Base-by-base conservation (phyloP, 345 rosid species). In the Abelmoschus esculentus region DNA sequence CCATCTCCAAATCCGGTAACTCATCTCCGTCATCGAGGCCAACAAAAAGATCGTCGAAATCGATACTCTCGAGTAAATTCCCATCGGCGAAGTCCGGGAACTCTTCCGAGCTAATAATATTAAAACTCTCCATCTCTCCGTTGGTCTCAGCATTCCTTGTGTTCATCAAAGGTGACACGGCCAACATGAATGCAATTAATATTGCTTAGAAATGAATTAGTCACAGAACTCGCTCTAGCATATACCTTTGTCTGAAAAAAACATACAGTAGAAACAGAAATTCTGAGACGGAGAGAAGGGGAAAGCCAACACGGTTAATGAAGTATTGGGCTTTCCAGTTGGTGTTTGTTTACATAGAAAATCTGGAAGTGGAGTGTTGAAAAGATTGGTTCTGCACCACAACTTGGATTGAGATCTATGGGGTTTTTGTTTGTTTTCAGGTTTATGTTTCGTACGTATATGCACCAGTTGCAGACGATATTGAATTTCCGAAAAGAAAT, bases 1-100 rank as follows among this genome's bases (percentile, higher is more conserved):
- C 92, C 80, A 87, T 78, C 80, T 90, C 97, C 90, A 89, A 77
- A 58, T 85, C 96, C 2, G 95, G 92, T 22, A 86, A 67, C 65
- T 70, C 72, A 61, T 86, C 93, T 5, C 78, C 89, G 28, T 80
- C 90, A 49, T 84, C 67, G 19, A 93, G 82, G 2, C 89, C 89
- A 61, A 76, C 50, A 29, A 90, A 89, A 78, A 93, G 80, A 73
- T 93, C 91, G 14, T 88, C 96, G 61, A 91, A 91, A 76, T 89
- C 87, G 53, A 91, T 89, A 69, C 85, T 83, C 34, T 86, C 95
- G 0, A 83, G 78, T 75, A 85, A 57, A 74, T 65, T 68, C 38
- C 79, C 76, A 47, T 86, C 83, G 42, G 82, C 78, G 79, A 85
- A 78, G 55, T 87, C 85, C 44, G 84, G 79, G 73, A 86, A 83